Evolutionary conservation across 345 rosid species (phyloP).

Genomic region (Acer campestre): DNA sequence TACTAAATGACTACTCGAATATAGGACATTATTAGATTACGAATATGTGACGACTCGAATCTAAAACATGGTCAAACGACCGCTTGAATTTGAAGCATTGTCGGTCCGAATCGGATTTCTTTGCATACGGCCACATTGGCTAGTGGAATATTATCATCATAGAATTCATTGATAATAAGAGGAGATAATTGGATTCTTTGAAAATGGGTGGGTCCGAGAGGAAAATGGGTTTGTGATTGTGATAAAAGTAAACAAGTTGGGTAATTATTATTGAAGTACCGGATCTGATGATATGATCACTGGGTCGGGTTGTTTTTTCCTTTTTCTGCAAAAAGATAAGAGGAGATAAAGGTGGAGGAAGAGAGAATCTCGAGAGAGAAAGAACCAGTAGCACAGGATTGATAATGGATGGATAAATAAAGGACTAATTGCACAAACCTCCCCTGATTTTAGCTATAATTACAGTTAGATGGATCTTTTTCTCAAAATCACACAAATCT

Average conservation of each 20-base stretch:
- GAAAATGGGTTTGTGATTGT: neutral
- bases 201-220: neutral
- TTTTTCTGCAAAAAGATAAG: conserved; percentile 7
- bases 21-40: no score
- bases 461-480: no score
- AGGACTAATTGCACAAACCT: no score
- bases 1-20: no score
- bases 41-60: no score
- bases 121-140: no score
- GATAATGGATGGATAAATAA: conserved; percentile 11
- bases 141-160: neutral
- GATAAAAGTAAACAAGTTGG: neutral
- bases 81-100: no score
- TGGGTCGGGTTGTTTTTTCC: neutral
- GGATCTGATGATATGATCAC: neutral
- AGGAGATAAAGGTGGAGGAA: conserved; percentile 1
- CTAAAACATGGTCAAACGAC: no score
- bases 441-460: no score
- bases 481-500: no score
- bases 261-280: neutral
- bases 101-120: no score
- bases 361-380: conserved; percentile 17
- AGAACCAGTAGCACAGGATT: neutral
- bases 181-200: neutral
- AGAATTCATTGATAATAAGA: neutral